Evolutionary conservation across 495 filamentous ascomycete species (phyloP).

Genomic region (Lasiosphaeria miniovina): DNA sequence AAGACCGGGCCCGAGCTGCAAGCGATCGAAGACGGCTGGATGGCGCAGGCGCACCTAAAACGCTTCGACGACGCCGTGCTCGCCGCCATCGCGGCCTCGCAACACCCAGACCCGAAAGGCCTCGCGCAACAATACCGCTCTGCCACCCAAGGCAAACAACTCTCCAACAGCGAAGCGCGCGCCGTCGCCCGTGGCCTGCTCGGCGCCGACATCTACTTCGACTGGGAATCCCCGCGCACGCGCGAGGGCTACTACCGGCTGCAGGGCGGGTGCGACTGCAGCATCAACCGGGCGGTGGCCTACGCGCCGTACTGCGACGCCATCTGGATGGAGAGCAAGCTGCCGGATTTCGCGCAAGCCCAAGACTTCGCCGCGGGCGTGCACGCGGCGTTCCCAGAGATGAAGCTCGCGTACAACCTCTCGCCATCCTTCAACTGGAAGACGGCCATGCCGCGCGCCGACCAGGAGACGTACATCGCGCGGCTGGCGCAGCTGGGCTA

Average conservation of each 20-base stretch:
- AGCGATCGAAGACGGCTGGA: slow-evolving; percentile 90
- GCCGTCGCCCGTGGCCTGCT: slow-evolving; percentile 79
- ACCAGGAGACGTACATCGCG: slow-evolving; percentile 96
- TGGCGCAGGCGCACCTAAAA: slow-evolving; percentile 76
- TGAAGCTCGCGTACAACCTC: slow-evolving; percentile 97
- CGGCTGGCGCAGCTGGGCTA: slow-evolving; percentile 85
- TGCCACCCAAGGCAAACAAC: slow-evolving; percentile 67
- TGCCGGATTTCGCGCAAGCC: slow-evolving; percentile 89
- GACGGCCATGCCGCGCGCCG: slow-evolving; percentile 84
- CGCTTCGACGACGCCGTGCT: slow-evolving; percentile 87
- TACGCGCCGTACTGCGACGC: slow-evolving; percentile 93
- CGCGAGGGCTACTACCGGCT: slow-evolving; percentile 93
- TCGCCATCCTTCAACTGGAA: slow-evolving; percentile 99
- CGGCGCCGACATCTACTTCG: slow-evolving; percentile 80
- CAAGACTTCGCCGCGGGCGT: slow-evolving; percentile 93
- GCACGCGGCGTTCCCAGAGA: slow-evolving; percentile 90
- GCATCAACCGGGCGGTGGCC: slow-evolving; percentile 84
- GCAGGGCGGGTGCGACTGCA: slow-evolving; percentile 85
- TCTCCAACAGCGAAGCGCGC: slow-evolving; percentile 73
- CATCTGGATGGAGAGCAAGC: slow-evolving; percentile 99
- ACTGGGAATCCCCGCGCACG: slow-evolving; percentile 90
- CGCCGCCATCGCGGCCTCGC: slow-evolving; percentile 66
- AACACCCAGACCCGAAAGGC: slow-evolving; percentile 60
- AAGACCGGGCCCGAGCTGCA: slow-evolving; percentile 80
- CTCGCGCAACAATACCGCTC: slow-evolving; percentile 63